Percentiles rank a stretch among this genome's conserved stretches.
Conservation (phyloP, 2,329 filamentous ascomycete genomes). For the Balansia obtecta region DNA sequence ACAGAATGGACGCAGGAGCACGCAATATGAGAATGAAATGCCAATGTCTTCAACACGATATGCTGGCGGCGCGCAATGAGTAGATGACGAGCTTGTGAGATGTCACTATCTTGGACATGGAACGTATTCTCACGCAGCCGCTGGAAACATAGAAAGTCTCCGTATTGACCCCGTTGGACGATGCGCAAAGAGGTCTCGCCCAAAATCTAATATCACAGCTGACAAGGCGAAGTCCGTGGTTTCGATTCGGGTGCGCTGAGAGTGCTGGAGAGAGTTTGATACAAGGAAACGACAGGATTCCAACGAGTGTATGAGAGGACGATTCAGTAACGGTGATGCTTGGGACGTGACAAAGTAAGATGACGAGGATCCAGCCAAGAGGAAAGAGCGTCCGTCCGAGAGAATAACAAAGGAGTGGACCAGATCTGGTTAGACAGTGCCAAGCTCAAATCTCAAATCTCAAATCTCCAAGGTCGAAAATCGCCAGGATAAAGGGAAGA, state of each 20-base stretch:
- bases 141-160: too few species aligned
- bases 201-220: too few species aligned
- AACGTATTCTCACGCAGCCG: background rate
- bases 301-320: background rate
- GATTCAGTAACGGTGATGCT: background rate
- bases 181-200: too few species aligned
- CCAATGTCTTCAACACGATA: background rate
- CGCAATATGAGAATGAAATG: background rate
- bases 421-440: background rate
- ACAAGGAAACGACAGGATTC: background rate
- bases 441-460: background rate
- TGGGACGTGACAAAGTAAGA: background rate
- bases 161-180: too few species aligned
- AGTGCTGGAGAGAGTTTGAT: too few species aligned
- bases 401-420: slow-evolving; percentile 2
- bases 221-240: too few species aligned
- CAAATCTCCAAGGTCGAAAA: too few species aligned
- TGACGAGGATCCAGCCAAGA: background rate
- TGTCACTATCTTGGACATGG: background rate
- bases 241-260: too few species aligned
- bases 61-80: background rate
- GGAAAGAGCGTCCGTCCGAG: background rate
- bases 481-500: background rate
- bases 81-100: background rate
- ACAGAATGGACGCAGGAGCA: background rate